phyloP scores from a whole-genome alignment of 2,329 filamentous ascomycete genomes.

The Alternaria ventricosa region DNA sequence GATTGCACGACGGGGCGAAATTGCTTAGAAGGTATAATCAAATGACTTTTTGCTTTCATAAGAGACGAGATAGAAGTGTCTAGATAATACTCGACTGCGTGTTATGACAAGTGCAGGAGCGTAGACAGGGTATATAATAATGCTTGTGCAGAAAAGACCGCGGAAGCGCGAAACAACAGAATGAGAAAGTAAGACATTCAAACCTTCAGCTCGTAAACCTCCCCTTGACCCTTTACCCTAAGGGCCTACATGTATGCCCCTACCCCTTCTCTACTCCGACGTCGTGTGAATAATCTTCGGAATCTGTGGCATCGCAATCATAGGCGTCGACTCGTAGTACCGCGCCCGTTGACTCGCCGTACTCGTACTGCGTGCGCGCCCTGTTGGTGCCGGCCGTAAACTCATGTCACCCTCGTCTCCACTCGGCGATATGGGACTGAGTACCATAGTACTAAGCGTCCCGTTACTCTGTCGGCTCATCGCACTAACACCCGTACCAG shows the following conservation, averaged over 20 bases:
- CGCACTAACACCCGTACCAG: conserved; percentile 29
- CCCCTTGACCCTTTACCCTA: neutral
- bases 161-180: neutral
- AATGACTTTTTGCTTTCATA: neutral
- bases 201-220: neutral
- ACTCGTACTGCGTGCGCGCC: conserved; percentile 37
- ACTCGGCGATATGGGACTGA: conserved; percentile 29
- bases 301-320: conserved; percentile 25
- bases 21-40: neutral
- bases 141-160: neutral
- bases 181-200: neutral
- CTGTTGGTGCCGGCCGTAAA: conserved; percentile 13
- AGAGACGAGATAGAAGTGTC: neutral
- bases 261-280: conserved; percentile 19
- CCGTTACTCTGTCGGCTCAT: conserved; percentile 24
- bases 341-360: conserved; percentile 29
- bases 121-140: neutral
- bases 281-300: conserved; percentile 41
- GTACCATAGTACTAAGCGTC: conserved; percentile 27
- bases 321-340: conserved; percentile 41
- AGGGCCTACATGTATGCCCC: neutral
- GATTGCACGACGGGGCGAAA: neutral
- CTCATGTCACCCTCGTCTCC: conserved; percentile 23
- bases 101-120: neutral
- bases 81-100: neutral